Base-by-base conservation (phyloP, 2,329 filamentous ascomycete species). In the Triangularia verruculosa region DNA sequence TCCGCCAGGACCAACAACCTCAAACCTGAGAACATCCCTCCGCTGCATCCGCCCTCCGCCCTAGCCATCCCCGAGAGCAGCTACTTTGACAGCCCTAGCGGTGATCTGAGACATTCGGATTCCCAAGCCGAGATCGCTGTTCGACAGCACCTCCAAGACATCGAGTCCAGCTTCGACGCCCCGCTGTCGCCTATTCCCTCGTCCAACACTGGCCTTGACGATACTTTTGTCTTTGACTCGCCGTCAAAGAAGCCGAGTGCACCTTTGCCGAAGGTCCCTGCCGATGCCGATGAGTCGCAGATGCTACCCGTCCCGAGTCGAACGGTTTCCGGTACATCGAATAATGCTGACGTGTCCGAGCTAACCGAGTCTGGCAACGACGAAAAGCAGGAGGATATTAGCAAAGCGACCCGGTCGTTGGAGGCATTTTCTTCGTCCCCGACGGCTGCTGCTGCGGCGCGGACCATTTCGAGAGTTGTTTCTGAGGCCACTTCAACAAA, bases 151-250 rank as follows among this genome's bases (percentile, higher is more conserved):
- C 74, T 89, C 20, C 80, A 83, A 69, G 86, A 89, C 70, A 81
- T 88, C 66, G 87, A 89, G 71, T 89, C 86, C 32, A 89, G 86
- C 75, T 89, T 89, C 70, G 72, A 87, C 61, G 82, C 84, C 1
- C 80, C 82, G 5, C 72, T 84, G 5, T 88, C 86, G 7, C 86
- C 86, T 12, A 80, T 87, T 55, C 79, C 79, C 34, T 77, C 77
- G 28, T 77, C 80, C 58, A 74, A 78, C 32, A 77, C 77, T 67
- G 83, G 80, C 56, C 72, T 79, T 61, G 85, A 88, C 75, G 86
- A 88, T 72, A 86, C 84, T 24, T 88, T 80, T 70, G 74, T 86
- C 56, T 87, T 87, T 69, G 85, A 87, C 69, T 78, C 71, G 57
- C 77, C 73, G 4, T 70, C 72, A 20, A 79, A 76, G 63, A 72